These are phyloP conservation scores for Aspergillus taichungensis DNA, from an alignment of 495 filamentous ascomycete species.

Conservation along the genomic window DNA sequence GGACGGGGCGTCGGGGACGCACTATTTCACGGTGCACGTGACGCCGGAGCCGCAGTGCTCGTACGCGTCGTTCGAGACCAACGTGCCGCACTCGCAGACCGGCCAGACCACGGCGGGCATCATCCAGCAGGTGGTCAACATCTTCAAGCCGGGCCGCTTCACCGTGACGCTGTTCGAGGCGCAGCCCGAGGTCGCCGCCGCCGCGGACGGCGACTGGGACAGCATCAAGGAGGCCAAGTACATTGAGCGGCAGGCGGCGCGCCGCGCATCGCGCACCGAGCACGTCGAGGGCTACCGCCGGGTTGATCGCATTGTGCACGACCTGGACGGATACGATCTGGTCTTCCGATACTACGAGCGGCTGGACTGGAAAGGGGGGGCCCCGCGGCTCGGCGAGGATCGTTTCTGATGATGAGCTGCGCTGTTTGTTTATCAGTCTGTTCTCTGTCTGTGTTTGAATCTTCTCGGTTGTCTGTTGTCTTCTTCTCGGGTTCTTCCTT, in stretches of 20 bases:
- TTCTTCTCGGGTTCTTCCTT: background rate
- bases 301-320: conserved; percentile 92
- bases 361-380: conserved; percentile 78
- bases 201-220: conserved; percentile 27
- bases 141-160: conserved; percentile 95
- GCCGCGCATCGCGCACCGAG: conserved; percentile 65
- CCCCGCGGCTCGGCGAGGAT: conserved; percentile 62
- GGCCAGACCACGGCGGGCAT: conserved; percentile 85
- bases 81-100: conserved; percentile 83
- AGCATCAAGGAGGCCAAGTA: conserved; percentile 33
- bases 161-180: conserved; percentile 96
- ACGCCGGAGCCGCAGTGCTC: conserved; percentile 96
- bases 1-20: conserved; percentile 51
- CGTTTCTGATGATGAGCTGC: conserved; percentile 19
- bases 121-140: conserved; percentile 85
- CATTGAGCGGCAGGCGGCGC: conserved; percentile 34
- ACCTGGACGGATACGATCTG: conserved; percentile 94
- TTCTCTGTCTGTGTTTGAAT: conserved; percentile 7
- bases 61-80: conserved; percentile 99
- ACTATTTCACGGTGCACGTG: conserved; percentile 99
- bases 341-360: conserved; percentile 96
- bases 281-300: conserved; percentile 78
- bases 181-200: conserved; percentile 43
- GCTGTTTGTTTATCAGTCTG: background rate
- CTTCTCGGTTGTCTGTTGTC: background rate